phyloP scores from a whole-genome alignment of 2,329 filamentous ascomycete genomes.

The Pleoardoris graminearum region DNA sequence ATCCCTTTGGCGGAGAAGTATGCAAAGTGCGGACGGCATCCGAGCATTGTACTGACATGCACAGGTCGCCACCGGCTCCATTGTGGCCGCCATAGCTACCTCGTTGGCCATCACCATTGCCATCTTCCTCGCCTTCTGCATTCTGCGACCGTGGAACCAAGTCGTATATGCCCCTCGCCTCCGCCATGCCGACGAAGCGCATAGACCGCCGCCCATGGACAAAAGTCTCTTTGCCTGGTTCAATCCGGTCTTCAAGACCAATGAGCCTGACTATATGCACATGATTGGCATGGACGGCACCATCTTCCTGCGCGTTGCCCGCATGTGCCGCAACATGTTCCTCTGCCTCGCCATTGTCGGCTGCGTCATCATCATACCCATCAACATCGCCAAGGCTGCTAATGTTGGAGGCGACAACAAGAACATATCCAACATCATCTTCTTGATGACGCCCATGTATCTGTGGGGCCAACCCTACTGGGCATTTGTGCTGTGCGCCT shows the following conservation, averaged over 20 bases:
- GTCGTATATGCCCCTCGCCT: conserved; percentile 93
- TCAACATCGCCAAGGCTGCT: conserved; percentile 61
- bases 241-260: conserved; percentile 73
- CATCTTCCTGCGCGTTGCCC: conserved; percentile 82
- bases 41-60: conserved; percentile 17
- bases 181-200: conserved; percentile 88
- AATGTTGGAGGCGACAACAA: conserved; percentile 13
- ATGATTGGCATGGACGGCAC: conserved; percentile 89
- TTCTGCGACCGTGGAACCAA: conserved; percentile 87
- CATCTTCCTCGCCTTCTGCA: conserved; percentile 80
- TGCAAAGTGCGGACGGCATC: not conserved
- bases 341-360: conserved; percentile 71
- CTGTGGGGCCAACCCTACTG: conserved; percentile 55
- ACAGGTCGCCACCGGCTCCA: conserved; percentile 63
- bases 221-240: conserved; percentile 91
- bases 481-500: conserved; percentile 63
- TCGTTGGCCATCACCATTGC: conserved; percentile 75
- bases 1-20: conserved; percentile 35
- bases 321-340: conserved; percentile 94
- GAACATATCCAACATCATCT: conserved; percentile 19
- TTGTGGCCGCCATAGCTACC: conserved; percentile 78
- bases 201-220: conserved; percentile 82
- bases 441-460: conserved; percentile 50
- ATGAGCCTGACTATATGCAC: conserved; percentile 76
- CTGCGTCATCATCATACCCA: conserved; percentile 76